These are phyloP conservation scores for Metschnikowia aberdeeniae DNA, from an alignment of 805 yeast species.

Conservation along the genomic window DNA sequence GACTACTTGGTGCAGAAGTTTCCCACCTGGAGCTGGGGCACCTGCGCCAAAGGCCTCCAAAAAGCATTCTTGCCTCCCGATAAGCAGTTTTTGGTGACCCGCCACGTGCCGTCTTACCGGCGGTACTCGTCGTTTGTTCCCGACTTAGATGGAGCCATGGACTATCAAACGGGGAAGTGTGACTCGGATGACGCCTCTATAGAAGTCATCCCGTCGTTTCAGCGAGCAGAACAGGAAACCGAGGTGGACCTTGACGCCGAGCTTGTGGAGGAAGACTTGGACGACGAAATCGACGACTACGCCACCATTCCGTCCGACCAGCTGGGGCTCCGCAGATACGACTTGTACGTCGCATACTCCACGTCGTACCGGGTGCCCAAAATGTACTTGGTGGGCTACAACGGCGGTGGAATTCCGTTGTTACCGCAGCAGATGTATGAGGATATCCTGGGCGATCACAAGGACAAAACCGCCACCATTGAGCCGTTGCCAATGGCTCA, in stretches of 20 bases:
- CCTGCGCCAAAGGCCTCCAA: constrained; percentile 30
- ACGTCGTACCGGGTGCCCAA: constrained; percentile 96
- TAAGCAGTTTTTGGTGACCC: constrained; percentile 83
- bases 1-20: constrained; percentile 87
- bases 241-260: constrained; percentile 35
- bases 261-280: constrained; percentile 20
- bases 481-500: constrained; percentile 84
- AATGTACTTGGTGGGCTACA: constrained; percentile 85
- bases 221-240: background rate
- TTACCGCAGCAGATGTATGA: constrained; percentile 90
- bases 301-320: constrained; percentile 32
- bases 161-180: too few relatives aligned
- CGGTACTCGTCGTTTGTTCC: constrained; percentile 30
- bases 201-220: constrained; percentile 1
- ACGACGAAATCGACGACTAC: constrained; percentile 30
- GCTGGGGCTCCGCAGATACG: constrained; percentile 60
- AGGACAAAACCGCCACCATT: constrained; percentile 94
- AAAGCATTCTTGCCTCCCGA: constrained; percentile 78
- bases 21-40: constrained; percentile 93
- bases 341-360: constrained; percentile 85
- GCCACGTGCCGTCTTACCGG: constrained; percentile 81
- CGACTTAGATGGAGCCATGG: constrained; percentile 11
- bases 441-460: constrained; percentile 86
- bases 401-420: constrained; percentile 77
- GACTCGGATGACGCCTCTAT: background rate